A percentile compares a stretch with the other conserved stretches of the same genome.
Conservation (phyloP, 1,284 basidiomycete species). For the Rhodotorula glutinis region DNA sequence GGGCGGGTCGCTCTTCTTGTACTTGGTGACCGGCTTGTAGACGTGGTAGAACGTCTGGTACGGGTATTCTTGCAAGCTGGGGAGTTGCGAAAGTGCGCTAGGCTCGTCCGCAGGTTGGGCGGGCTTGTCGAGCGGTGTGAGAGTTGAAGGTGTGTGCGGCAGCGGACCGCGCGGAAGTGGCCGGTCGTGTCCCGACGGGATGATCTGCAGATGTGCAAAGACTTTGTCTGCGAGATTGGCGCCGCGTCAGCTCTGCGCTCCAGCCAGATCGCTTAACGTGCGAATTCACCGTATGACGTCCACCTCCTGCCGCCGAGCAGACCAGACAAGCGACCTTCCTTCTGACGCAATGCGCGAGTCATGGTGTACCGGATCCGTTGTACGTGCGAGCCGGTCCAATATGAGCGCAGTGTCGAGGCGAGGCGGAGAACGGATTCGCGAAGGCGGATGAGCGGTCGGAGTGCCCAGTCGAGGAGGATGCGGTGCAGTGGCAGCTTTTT, state of each 20-base stretch:
- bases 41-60: conserved; percentile 85
- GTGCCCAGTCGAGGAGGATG: conserved; percentile 1
- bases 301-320: conserved; percentile 35
- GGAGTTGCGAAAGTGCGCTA: neutral
- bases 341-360: neutral
- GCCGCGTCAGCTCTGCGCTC: neutral
- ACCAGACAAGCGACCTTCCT: conserved; percentile 24
- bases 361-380: neutral
- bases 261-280: neutral
- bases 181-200: conserved; percentile 56
- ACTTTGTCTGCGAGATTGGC: conserved; percentile 48
- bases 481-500: conserved; percentile 9
- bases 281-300: conserved; percentile 41
- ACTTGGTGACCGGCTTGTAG: conserved; percentile 84
- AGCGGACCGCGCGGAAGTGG: conserved; percentile 44
- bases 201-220: conserved; percentile 70
- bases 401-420: too few relatives aligned
- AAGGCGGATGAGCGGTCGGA: neutral
- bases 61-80: conserved; percentile 53
- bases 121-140: conserved; percentile 39
- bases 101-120: neutral
- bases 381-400: neutral
- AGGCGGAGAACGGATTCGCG: conserved; percentile 5
- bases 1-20: conserved; percentile 72
- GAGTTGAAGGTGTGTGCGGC: conserved; percentile 27